Evolutionary conservation across 768 basidiomycete genomes (phyloP).

Genomic region (Solioccasus polychromus): DNA sequence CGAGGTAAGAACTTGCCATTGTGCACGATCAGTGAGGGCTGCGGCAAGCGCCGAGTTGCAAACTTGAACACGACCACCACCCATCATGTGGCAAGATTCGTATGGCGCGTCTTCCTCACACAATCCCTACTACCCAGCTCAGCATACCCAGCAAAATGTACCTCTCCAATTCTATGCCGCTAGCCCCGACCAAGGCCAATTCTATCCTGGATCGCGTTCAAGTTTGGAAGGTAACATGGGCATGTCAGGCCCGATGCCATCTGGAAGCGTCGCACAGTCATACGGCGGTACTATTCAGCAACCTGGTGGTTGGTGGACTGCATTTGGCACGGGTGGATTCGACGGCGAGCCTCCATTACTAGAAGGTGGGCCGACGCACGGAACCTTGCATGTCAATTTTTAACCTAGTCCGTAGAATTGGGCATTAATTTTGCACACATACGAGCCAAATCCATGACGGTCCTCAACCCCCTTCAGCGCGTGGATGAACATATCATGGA

Average conservation of each 20-base stretch:
- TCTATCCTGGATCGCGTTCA: conserved; percentile 70
- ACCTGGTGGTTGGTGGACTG: conserved; percentile 87
- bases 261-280: conserved; percentile 41
- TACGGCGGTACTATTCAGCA: conserved; percentile 76
- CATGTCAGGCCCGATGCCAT: conserved; percentile 50
- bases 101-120: conserved; percentile 62
- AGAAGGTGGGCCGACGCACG: conserved; percentile 59
- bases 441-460: conserved; percentile 88
- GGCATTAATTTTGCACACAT: conserved; percentile 99
- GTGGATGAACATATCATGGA: conserved; percentile 97
- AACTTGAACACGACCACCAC: conserved; percentile 11
- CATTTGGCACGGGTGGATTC: conserved; percentile 92
- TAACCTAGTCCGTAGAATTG: conserved; percentile 57
- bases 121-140: conserved; percentile 51
- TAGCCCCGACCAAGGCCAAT: conserved; percentile 52
- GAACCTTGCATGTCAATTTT: background rate
- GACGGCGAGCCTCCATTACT: conserved; percentile 95
- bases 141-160: conserved; percentile 45
- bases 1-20: conserved; percentile 25
- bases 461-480: conserved; percentile 84
- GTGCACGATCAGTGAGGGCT: conserved; percentile 1
- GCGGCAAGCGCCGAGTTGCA: conserved; percentile 30
- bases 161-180: conserved; percentile 80
- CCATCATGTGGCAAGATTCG: conserved; percentile 74
- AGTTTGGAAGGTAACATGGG: conserved; percentile 72